Base-by-base conservation (phyloP, 352 stramenopile genomes). In the Chloridella minuta region DNA sequence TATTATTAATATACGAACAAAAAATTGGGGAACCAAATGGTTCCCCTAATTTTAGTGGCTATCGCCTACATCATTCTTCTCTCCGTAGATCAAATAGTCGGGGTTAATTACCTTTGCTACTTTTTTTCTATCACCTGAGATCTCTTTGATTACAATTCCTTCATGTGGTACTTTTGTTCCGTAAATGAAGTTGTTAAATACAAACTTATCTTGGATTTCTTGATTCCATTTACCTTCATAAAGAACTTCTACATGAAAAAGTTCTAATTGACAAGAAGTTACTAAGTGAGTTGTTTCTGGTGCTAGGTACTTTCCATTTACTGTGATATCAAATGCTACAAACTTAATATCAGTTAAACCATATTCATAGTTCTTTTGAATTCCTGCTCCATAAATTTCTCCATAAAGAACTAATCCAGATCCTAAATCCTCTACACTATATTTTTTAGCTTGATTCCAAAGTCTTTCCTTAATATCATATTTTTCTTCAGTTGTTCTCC, bases 301-400 rank as follows among this genome's bases (percentile, higher is more conserved):
- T 22, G n/a, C 51, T 4, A 2, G 2, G 10, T 83, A 83, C 4
- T 83, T 10, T 25, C 51, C 51, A 83, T 83, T 24, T 25, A 83
- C 4, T 25, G 2, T 83, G 2, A 83, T 25, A 83, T 83, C 51
- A 10, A 83, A 83, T 83, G 51, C 51, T 25, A 4, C 51, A 83
- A 83, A 83, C 23, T 24, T 2, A 24, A 24, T 83, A 83, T 83
- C 51, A 25, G n/a, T 83, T 83, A 83, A 83, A 83, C 51, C 51
- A 83, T 83, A 83, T 83, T 83, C 51, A 10, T 83, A 83, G 4
- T 83, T 83, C 51, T 83, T 83, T 83, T 83, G 51, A 24, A 83
- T 83, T 10, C 51, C 51, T 83, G 51, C 51, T 25, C 51, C 51
- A 24, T 83, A 83, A 24, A 83, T 83, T 83, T 83, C 51, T 83